Conservation (phyloP, 768 basidiomycete genomes). For the Tricholoma saponaceum region DNA sequence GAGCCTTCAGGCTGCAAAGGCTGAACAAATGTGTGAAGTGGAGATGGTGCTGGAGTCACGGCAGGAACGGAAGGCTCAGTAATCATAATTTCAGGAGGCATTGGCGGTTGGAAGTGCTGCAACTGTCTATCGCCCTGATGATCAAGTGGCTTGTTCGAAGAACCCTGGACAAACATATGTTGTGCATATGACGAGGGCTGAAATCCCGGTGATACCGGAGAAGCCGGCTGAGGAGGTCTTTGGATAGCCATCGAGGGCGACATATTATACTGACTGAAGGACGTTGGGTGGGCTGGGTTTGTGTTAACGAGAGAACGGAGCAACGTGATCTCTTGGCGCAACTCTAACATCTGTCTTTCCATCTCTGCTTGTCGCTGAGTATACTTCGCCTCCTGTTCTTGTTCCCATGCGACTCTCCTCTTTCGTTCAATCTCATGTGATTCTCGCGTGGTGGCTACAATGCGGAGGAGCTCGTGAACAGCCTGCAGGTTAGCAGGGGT, state of each 20-base stretch:
- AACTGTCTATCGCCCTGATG: conserved; percentile 11
- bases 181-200: conserved; percentile 26
- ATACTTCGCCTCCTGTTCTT: conserved; percentile 61
- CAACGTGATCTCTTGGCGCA: conserved; percentile 49
- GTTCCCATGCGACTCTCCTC: conserved; percentile 64
- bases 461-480: conserved; percentile 58
- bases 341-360: conserved; percentile 50
- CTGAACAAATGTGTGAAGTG: conserved; percentile 17
- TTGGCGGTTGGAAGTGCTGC: conserved; percentile 6
- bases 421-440: conserved; percentile 57
- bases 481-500: conserved; percentile 36
- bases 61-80: conserved; percentile 18
- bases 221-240: conserved; percentile 20
- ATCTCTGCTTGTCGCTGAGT: conserved; percentile 52
- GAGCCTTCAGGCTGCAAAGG: conserved; percentile 12
- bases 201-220: conserved; percentile 36
- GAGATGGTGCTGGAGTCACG: conserved; percentile 29
- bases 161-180: conserved; percentile 34
- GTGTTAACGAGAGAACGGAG: conserved; percentile 38
- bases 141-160: conserved; percentile 25
- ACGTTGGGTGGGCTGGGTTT: conserved; percentile 20
- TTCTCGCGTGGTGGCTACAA: conserved; percentile 52
- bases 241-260: conserved; percentile 29
- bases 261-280: conserved; percentile 21
- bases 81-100: conserved; percentile 11